Evolutionary conservation across 352 stramenopile genomes (phyloP), one percentile per base, ranked within the genome.

Genomic region (Phytophthora sansomeana): DNA sequence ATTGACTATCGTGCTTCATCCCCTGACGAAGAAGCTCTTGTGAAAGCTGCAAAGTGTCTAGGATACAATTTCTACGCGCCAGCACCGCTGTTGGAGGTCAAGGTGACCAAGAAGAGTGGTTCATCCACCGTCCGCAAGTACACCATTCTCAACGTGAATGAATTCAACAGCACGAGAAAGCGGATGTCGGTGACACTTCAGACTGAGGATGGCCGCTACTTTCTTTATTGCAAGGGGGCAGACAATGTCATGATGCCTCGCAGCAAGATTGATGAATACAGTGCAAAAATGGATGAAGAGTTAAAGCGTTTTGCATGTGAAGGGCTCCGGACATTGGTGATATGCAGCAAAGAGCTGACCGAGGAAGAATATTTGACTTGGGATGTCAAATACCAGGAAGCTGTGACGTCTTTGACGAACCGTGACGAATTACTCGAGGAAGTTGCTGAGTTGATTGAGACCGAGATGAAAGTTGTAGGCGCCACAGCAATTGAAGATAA

Each of bases 141-240:
- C 63, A 83, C 71, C 26, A 77, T 95, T 14, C 62, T 95, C 55
- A 90, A 93, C 33, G 85, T 95, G 41, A 90, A 90, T 63, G 86
- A 95, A 51, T 95, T 95, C 67, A 92, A 90, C 53, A 98, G 90
- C 60, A 93, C 97, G 29, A 86, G 98, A 28, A 99, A 99, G 80
- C 80, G 98, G 58, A 99, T 99, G 97, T 99, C 95, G 8, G 92
- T 99, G 21, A 75, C 99, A 17, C 75, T 98, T 16, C 82, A 89
- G 11, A 80, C 68, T 1, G 63, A 74, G 4, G 75, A 85, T 6
- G 46, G 75, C 7, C 63, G 67, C 6, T 86, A 86, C 30, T 67
- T 89, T 2, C 46, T 93, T 4, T 91, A 77, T 28, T 90, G 81
- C 71, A 96, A 96, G 50, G 89, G 89, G 1, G 87, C 89, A 6